phyloP scores from a whole-genome alignment of 257 asterid species.

The Euphrasia confusa region DNA sequence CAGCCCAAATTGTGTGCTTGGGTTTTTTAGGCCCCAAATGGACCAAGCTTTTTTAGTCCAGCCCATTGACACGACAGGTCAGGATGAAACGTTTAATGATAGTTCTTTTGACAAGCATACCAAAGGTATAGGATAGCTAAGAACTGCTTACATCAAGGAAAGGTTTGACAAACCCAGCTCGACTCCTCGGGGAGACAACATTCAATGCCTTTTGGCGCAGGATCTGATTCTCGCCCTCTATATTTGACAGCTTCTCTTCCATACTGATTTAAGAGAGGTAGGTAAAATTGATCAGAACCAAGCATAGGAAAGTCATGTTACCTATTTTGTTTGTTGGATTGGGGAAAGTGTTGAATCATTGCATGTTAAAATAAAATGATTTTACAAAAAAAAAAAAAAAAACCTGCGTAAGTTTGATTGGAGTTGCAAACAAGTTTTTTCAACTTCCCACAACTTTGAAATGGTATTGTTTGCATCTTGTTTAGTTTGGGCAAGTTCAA shows the following conservation, averaged over 20 bases:
- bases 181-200: slow-evolving; percentile 65
- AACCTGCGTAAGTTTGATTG: slow-evolving; percentile 72
- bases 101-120: slow-evolving; percentile 3
- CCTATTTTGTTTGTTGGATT: background rate
- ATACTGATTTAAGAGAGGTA: slow-evolving; percentile 45
- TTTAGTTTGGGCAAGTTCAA: slow-evolving; percentile 63
- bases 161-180: slow-evolving; percentile 61
- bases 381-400: slow-evolving; percentile 19
- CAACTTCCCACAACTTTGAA: slow-evolving; percentile 71
- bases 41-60: background rate
- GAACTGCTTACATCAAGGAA: slow-evolving; percentile 61
- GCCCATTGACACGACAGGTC: background rate
- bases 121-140: slow-evolving; percentile 18
- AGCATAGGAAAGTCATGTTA: slow-evolving; percentile 10
- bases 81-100: background rate
- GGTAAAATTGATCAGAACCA: slow-evolving; percentile 15
- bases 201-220: slow-evolving; percentile 72
- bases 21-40: background rate
- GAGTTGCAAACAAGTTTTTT: slow-evolving; percentile 59
- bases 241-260: slow-evolving; percentile 71
- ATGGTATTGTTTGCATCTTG: slow-evolving; percentile 56
- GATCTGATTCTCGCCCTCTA: slow-evolving; percentile 73
- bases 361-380: background rate
- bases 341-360: background rate
- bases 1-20: background rate